Conservation (phyloP, 1,139 yeast genomes). For the Geotrichum histeridarum region DNA sequence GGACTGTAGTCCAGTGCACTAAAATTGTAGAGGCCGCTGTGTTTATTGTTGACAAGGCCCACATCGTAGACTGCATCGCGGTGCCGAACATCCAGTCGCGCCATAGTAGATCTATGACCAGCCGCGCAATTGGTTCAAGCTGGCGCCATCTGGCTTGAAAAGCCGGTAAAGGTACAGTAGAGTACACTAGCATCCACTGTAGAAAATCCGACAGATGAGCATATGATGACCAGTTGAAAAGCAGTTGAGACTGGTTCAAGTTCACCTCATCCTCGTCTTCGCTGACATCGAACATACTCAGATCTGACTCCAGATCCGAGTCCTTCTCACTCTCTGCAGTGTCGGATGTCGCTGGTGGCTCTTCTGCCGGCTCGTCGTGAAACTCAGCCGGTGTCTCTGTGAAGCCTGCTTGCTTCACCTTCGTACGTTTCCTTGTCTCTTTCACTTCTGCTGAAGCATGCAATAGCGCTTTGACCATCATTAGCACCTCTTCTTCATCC, state of each 20-base stretch:
- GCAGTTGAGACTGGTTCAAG: not conserved
- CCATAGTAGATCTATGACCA: not conserved
- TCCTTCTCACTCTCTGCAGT: not conserved
- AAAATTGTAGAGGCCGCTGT: no score
- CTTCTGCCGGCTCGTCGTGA: not conserved
- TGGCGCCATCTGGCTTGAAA: constrained; percentile 3
- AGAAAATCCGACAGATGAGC: not conserved
- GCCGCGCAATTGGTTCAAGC: constrained; percentile 1
- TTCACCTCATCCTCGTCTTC: constrained; percentile 3
- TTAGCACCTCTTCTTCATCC: no score
- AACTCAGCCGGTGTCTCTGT: not conserved
- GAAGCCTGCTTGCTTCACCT: no score
- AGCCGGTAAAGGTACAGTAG: constrained; percentile 1
- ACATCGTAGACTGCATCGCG: not conserved
- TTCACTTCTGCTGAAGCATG: no score
- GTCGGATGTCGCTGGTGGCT: not conserved
- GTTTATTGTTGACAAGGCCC: no score
- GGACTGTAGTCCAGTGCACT: constrained; percentile 4
- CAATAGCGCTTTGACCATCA: no score
- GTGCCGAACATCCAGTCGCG: not conserved
- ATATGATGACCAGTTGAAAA: constrained; percentile 1
- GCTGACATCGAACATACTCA: not conserved
- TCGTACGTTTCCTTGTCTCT: no score
- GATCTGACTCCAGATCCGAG: not conserved
- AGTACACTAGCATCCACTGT: constrained; percentile 2